Percentiles rank a stretch among this genome's conserved stretches.
Evolutionary conservation across 208 protist species (phyloP).

Genomic region (Trypanosoma conorhini): DNA sequence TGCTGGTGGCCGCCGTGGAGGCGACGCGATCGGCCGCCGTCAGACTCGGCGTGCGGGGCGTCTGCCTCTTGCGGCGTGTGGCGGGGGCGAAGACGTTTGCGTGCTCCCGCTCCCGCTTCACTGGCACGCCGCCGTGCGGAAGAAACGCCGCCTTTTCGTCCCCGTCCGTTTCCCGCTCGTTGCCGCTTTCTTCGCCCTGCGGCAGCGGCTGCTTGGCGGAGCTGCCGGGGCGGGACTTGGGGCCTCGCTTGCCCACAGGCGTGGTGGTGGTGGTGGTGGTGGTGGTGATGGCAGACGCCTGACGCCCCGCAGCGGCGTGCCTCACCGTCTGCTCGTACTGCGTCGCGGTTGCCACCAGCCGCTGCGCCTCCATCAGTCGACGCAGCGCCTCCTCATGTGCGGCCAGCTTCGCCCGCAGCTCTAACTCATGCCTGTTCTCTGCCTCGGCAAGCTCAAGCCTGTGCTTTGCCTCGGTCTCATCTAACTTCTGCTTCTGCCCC

Average conservation of each 20-base stretch:
- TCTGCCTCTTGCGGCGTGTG: slow-evolving; percentile 37
- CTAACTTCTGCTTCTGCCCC: slow-evolving; percentile 42
- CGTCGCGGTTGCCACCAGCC: slow-evolving; percentile 40
- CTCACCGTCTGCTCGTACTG: slow-evolving; percentile 42
- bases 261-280: slow-evolving; percentile 10
- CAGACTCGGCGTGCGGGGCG: slow-evolving; percentile 70
- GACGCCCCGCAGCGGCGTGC: neutral
- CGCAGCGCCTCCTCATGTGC: slow-evolving; percentile 53
- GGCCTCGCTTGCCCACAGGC: slow-evolving; percentile 12
- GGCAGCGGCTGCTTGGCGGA: slow-evolving; percentile 31
- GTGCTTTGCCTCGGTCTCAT: slow-evolving; percentile 35
- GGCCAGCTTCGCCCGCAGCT: slow-evolving; percentile 44
- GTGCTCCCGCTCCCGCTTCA: slow-evolving; percentile 26
- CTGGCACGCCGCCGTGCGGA: neutral
- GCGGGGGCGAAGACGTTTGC: slow-evolving; percentile 27
- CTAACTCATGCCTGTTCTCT: slow-evolving; percentile 42
- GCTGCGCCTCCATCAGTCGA: slow-evolving; percentile 47
- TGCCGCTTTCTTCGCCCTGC: neutral
- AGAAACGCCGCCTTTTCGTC: slow-evolving; percentile 9
- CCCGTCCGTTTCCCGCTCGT: slow-evolving; percentile 1
- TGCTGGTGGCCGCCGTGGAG: neutral
- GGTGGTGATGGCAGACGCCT: neutral
- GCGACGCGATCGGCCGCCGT: slow-evolving; percentile 53
- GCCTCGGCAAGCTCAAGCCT: slow-evolving; percentile 46
- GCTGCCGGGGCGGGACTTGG: slow-evolving; percentile 6